Evolutionary conservation across 2,329 filamentous ascomycete species (phyloP), one percentile per base, ranked within the genome.

Genomic region (Fusarium aywerte): DNA sequence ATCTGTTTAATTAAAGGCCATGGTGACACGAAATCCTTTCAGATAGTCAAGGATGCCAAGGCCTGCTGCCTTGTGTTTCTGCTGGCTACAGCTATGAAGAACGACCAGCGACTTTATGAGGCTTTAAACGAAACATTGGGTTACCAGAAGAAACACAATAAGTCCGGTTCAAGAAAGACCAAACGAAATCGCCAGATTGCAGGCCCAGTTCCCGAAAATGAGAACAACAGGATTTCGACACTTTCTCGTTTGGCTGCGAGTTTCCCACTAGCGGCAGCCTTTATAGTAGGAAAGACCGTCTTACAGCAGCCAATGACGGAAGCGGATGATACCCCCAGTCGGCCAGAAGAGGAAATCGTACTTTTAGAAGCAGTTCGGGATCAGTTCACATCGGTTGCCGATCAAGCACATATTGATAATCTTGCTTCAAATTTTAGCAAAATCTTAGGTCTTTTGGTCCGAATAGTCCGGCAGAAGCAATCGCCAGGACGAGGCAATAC

Each of bases 301-400:
- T 35, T 59, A 13, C 33, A 53, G 10, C 67, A 67, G 33, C 70
- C 72, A 68, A 67, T 69, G 4, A 15, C 43, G 56, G 48, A 55
- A 4, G 16, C 44, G 9, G 62, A 70, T 13, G 48, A 40, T n/a
- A 23, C 39, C 27, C 39, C 55, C 6, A 32, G 40, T 25, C 58
- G 47, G 16, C 61, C 61, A 31, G 70, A 74, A 65, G 70, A 74
- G 62, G 70, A 73, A 68, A 67, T 73, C 15, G 43, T 51, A n/a
- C 53, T 74, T 15, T 49, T 74, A 18, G 70, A 74, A 43, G 43
- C 62, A n/a, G 58, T 74, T 13, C 67, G 70, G 7, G 69, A 74
- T 47, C 59, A 59, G 33, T 71, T 67, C 43, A 29, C 58, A 23
- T 52, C 49, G 8, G 58, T 57, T 21, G 65, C 58, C 7, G 70